Conservation (phyloP, 768 basidiomycete species). For the Naganishia onofrii region DNA sequence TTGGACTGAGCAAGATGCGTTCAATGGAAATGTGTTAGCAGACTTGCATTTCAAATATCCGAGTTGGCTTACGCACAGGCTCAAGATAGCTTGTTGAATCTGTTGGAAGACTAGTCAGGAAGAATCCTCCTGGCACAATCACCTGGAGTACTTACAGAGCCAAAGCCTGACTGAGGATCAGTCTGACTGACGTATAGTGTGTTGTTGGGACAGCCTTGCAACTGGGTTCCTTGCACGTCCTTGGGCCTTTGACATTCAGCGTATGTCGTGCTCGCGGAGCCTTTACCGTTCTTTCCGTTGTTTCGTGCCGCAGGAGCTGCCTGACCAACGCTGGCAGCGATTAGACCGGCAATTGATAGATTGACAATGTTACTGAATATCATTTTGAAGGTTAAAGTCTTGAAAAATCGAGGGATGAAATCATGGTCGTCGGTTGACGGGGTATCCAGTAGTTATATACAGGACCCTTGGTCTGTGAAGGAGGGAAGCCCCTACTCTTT, state of each 20-base stretch:
- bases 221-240: constrained; percentile 46
- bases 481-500: background rate
- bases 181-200: constrained; percentile 63
- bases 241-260: constrained; percentile 30
- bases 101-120: constrained; percentile 50
- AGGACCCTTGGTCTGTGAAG: background rate
- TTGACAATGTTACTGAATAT: background rate
- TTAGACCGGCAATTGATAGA: background rate
- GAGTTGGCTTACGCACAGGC: constrained; percentile 55
- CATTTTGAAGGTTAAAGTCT: background rate
- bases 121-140: background rate
- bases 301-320: constrained; percentile 18
- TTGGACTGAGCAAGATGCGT: background rate
- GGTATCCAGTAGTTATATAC: background rate
- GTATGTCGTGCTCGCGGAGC: background rate
- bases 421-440: background rate
- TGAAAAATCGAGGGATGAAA: background rate
- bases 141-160: constrained; percentile 17
- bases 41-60: background rate
- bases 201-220: constrained; percentile 60
- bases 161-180: constrained; percentile 53
- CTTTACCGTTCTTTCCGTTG: background rate
- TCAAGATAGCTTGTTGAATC: constrained; percentile 61
- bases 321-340: background rate
- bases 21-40: background rate